A percentile compares a stretch with the other conserved stretches of the same genome.
These are phyloP conservation scores for Rhizopogon vulgaris DNA, from an alignment of 768 basidiomycete species.

Conservation along the genomic window DNA sequence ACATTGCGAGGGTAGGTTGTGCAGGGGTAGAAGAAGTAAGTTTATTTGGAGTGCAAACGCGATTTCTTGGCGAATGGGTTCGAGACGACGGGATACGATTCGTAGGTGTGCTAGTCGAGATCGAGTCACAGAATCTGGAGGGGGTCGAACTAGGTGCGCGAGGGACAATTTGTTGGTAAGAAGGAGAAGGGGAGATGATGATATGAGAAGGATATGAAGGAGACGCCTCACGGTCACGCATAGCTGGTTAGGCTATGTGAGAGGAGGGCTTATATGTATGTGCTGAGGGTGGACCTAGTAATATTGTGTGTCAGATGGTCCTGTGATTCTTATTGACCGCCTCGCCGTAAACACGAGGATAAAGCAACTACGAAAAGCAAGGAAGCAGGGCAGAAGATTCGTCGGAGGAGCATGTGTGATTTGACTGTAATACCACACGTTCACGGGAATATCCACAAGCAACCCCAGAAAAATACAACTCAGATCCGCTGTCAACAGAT, in stretches of 20 bases:
- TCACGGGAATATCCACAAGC: not conserved
- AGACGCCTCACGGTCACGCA: conserved; percentile 1
- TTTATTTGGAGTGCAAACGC: conserved; percentile 4
- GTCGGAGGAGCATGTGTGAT: not conserved
- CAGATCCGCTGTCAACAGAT: conserved; percentile 1
- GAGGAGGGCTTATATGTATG: conserved; percentile 1
- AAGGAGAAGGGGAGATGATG: conserved; percentile 9
- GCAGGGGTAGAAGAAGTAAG: conserved; percentile 7
- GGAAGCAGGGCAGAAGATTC: conserved; percentile 1
- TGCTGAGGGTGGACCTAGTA: not conserved
- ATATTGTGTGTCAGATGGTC: not conserved
- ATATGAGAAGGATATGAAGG: conserved; percentile 15
- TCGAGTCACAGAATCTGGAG: not conserved
- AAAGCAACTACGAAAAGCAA: not conserved
- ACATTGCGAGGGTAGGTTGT: conserved; percentile 33
- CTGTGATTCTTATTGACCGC: conserved; percentile 1
- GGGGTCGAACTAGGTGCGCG: not conserved
- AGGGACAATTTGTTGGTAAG: not conserved
- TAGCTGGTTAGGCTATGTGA: not conserved
- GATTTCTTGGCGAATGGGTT: conserved; percentile 12
- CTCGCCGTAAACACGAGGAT: conserved; percentile 8
- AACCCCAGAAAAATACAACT: not conserved
- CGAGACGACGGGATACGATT: conserved; percentile 10
- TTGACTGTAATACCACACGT: not conserved
- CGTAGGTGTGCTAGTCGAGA: not conserved